Base-by-base conservation (phyloP, 2,329 filamentous ascomycete species). In the Beauveria australis region DNA sequence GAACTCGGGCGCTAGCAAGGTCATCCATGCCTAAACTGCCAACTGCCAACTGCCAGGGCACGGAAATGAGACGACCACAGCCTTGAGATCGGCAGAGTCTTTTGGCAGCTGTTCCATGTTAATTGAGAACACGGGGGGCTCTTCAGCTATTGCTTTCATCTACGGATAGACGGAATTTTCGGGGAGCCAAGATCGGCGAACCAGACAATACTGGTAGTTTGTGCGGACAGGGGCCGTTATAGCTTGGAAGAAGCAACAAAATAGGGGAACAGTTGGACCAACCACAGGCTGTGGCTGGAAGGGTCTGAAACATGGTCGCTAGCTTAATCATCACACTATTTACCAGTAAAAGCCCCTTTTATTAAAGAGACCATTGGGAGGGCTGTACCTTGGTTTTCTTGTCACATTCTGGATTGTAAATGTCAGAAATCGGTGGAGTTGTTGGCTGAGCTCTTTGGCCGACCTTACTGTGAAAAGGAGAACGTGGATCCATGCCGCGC, bases 141-240 rank as follows among this genome's bases (percentile, higher is more conserved):
- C 33, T 2, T 30, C 28, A 10, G 30, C 53, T n/a, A 14, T 47
- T 48, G 19, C 6, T 33, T 56, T 46, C 43, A 24, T 46, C 28
- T 47, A 12, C 28, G 33, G 33, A 14, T 28, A 22, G 22, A 46
- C 19, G 44, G 49, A 53, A 30, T 37, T 37, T 8, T 37, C 2
- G 9, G 40, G 24, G n/a, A 59, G 37, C 37, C 37, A 48, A 53
- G 40, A 59, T 59, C 40, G 48, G 57, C 49, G 48, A 59, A 59
- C 49, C 6, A 43, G n/a, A 16, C 10, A 33, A 22, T 48, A 43
- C 40, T 18, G 28, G 28, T 47, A 19, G 44, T 24, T 48, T n/a
- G 8, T 30, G n/a, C 28, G 14, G 44, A 18, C 26, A n/a, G 26
- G 54, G 30, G 30, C 3, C 33, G 18, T 37, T 40, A 12, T 44